Base-by-base conservation (phyloP, 805 yeast species). In the Barnettozyma californica region DNA sequence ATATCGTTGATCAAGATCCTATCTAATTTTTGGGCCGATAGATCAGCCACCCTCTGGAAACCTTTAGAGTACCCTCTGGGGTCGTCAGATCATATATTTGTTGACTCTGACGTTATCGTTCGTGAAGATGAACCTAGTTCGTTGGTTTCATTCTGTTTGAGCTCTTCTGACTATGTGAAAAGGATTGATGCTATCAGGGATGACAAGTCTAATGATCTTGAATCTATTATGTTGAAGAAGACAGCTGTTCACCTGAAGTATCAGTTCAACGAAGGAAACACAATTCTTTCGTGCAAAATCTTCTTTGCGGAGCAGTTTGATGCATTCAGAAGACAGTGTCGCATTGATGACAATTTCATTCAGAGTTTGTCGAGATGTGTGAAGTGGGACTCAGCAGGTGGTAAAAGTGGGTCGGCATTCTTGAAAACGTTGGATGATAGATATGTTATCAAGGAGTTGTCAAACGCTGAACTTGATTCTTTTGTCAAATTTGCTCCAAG, bases 101-200 rank as follows among this genome's bases (percentile, higher is more conserved):
- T 88, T 18, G 98, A 95, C 61, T 87, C 95, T 8, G 89, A 87
- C 64, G 96, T 94, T 19, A 83, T 94, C 49, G 92, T 94, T 9
- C 72, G 99, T 44, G 99, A 94, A 59, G 97, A 89, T 64, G 99
- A 94, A 63, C 99, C 98, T 9, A 85, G 95, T 58, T 91, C 98
- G 0, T 68, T 94, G 51, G 87, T 95, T 53, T 95, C 98, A 0
- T 91, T 94, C 59, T 92, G 98, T 63, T 68, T 94, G 51, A 86
- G 91, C 46, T 81, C 96, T 0, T 76, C 81, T 4, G 98, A 94
- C 64, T 92, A 94, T 61, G 73, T 76, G 44, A 81, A 79, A 49
- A 84, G 86, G 53, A 74, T 87, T 53, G 64, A 68, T 58, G 50
- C 49, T 57, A 46, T 53, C 21, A 49, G 54, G 38, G 48, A 41